Conservation (phyloP, 257 asterid genomes). For the Mitragyna speciosa region DNA sequence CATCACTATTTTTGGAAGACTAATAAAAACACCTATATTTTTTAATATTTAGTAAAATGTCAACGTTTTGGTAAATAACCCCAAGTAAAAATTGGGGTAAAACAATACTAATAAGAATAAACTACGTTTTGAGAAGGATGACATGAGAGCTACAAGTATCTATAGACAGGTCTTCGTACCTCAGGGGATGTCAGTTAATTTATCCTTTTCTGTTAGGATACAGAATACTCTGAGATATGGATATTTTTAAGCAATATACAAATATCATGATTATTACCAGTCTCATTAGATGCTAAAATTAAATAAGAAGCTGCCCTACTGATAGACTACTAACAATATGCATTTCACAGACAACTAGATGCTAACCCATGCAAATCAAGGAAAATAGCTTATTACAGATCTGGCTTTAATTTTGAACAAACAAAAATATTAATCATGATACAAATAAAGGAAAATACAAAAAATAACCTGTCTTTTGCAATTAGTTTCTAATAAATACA, state of each 20-base stretch:
- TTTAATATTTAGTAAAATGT: no score
- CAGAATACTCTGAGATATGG: neutral
- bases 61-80: no score
- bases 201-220: neutral
- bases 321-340: neutral
- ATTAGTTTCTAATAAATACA: neutral
- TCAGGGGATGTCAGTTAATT: neutral
- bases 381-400: neutral
- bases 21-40: no score
- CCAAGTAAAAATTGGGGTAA: neutral
- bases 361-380: neutral
- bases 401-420: neutral
- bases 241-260: neutral
- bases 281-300: neutral
- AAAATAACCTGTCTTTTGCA: neutral
- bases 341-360: neutral
- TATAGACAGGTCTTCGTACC: neutral
- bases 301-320: neutral
- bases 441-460: neutral
- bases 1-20: no score
- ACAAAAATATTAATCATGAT: neutral
- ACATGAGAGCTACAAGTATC: neutral
- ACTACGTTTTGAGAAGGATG: neutral
- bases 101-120: neutral
- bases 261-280: neutral